Evolutionary conservation across 2,329 filamentous ascomycete species (phyloP).

Genomic region (Cyphellophora europaea): DNA sequence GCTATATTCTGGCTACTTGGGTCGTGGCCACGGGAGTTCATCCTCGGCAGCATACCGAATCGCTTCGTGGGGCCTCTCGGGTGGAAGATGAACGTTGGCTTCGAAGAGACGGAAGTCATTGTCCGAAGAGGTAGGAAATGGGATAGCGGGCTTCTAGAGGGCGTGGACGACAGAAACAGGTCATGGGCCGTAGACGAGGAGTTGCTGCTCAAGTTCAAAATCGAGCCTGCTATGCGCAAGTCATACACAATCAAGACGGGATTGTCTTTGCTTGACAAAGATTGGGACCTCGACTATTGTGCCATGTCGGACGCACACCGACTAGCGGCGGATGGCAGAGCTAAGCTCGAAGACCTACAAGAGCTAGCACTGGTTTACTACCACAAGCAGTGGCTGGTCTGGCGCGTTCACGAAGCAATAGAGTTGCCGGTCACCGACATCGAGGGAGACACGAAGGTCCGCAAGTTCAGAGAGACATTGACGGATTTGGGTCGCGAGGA

Average conservation of each 20-base stretch:
- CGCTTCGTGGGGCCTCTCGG: slow-evolving; percentile 50
- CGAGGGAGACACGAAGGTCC: slow-evolving; percentile 55
- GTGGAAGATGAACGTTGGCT: slow-evolving; percentile 70
- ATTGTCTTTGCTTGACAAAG: slow-evolving; percentile 72
- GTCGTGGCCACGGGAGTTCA: slow-evolving; percentile 66
- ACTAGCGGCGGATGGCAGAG: slow-evolving; percentile 48
- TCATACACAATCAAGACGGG: slow-evolving; percentile 70
- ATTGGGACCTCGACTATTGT: slow-evolving; percentile 82
- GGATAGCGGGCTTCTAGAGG: slow-evolving; percentile 44
- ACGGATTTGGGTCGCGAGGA: slow-evolving; percentile 72
- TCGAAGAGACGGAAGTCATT: slow-evolving; percentile 65
- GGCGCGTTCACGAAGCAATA: slow-evolving; percentile 36
- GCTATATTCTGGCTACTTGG: slow-evolving; percentile 57
- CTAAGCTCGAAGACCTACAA: slow-evolving; percentile 55
- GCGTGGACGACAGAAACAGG: slow-evolving; percentile 17
- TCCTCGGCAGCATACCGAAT: slow-evolving; percentile 47
- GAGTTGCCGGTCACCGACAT: slow-evolving; percentile 26
- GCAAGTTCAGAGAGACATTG: slow-evolving; percentile 70
- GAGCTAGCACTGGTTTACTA: slow-evolving; percentile 54
- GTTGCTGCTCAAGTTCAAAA: slow-evolving; percentile 41
- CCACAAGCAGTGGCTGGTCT: slow-evolving; percentile 58
- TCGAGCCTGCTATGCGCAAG: slow-evolving; percentile 61
- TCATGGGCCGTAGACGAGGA: slow-evolving; percentile 39
- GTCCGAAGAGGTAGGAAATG: slow-evolving; percentile 69
- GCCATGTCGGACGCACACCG: slow-evolving; percentile 66